These are phyloP conservation scores for Phytophthora sp. DNA, from an alignment of 352 stramenopile genomes.

Conservation along the genomic window DNA sequence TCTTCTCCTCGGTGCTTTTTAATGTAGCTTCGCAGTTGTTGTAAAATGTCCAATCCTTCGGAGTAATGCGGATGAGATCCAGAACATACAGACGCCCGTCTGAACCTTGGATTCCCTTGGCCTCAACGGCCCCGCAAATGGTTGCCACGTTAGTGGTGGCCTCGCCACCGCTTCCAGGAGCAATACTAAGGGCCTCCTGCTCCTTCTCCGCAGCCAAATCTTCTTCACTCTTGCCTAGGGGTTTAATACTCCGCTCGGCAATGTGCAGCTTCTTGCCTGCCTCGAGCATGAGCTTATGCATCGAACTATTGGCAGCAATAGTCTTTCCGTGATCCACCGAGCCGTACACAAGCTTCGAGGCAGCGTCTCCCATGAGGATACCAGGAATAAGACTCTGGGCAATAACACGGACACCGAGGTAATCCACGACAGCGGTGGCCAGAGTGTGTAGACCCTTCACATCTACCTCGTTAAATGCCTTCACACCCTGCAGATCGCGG, in stretches of 20 bases:
- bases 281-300: conserved; percentile 91
- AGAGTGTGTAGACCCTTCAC: conserved; percentile 93
- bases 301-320: conserved; percentile 90
- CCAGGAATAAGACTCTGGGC: conserved; percentile 96
- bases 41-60: conserved; percentile 95
- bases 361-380: conserved; percentile 95
- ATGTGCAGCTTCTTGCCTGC: conserved; percentile 89
- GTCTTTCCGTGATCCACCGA: conserved; percentile 93
- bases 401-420: conserved; percentile 93
- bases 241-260: conserved; percentile 84
- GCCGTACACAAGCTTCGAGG: conserved; percentile 95
- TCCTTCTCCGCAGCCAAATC: conserved; percentile 48
- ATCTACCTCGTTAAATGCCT: conserved; percentile 93
- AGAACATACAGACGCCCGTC: conserved; percentile 95
- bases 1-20: conserved; percentile 33
- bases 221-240: conserved; percentile 64
- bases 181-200: conserved; percentile 31
- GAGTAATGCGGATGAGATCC: conserved; percentile 95
- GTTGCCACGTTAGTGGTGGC: conserved; percentile 63
- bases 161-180: conserved; percentile 48
- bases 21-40: conserved; percentile 37
- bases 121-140: conserved; percentile 93
- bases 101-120: conserved; percentile 95
- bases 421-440: conserved; percentile 95
- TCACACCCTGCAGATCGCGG: conserved; percentile 90